Evolutionary conservation across 805 yeast species (phyloP), one percentile per base, ranked within the genome.

Genomic region (Hanseniaspora nectarophila): DNA sequence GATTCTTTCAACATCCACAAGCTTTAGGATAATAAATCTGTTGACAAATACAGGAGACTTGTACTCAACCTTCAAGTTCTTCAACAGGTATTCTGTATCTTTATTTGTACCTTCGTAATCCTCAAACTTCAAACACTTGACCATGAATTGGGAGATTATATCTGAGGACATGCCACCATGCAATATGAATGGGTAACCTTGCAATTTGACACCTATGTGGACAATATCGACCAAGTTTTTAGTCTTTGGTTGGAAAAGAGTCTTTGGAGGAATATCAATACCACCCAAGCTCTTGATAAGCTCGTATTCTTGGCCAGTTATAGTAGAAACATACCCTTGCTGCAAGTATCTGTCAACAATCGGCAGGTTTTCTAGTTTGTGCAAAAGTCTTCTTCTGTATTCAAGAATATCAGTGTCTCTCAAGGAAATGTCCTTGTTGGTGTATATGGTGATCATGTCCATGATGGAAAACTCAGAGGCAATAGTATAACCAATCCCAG

Each of bases 141-240:
- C 80, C 67, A 81, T 74, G 6, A 83, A 73, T 58, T 88, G 95
- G 60, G 86, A 92, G 51, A 87, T 67, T 1, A 88, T 68, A 0
- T 94, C 81, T 8, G 89, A 94, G 29, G 88, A 63, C 28, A 89
- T 76, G 0, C 97, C 97, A 3, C 97, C 97, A 62, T 88, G 97
- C 2, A 86, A 75, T 18, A 89, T 67, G 59, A 85, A 81, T 2
- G 96, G 97, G 62, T 82, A 88, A 0, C 97, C 97, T 40, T 90
- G 80, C 20, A 88, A 65, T 55, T 75, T 75, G 61, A 81, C 78
- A 0, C 97, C 96, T 49, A 83, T 72, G 62, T 86, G 94, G 24
- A 85, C 71, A 5, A 87, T 73, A 0, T 86, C 75, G 1, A 84
- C 72, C 0, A 82, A 74, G 57, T 84, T 83, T 49, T 73, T 72